These are phyloP conservation scores for Lachnellula hyalina DNA, from an alignment of 2,329 filamentous ascomycete species.

Conservation along the genomic window DNA sequence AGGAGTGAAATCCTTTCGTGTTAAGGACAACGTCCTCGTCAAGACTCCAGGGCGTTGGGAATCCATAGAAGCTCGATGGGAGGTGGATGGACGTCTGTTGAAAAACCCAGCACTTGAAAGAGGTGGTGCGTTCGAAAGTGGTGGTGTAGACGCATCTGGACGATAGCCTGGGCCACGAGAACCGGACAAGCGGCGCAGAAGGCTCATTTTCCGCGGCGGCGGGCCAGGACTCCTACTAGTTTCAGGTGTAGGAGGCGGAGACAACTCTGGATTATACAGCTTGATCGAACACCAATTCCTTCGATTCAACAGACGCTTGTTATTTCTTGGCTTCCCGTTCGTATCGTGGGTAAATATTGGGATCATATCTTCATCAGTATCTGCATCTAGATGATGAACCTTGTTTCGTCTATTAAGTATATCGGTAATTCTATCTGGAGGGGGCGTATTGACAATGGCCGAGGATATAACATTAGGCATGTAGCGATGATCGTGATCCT, in stretches of 20 bases:
- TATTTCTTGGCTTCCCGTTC: slow-evolving; percentile 84
- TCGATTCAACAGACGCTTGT: slow-evolving; percentile 80
- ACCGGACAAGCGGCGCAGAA: slow-evolving; percentile 29
- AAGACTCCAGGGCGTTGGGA: slow-evolving; percentile 37
- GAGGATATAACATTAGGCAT: slow-evolving; percentile 96
- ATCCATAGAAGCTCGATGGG: slow-evolving; percentile 34
- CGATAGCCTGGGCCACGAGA: slow-evolving; percentile 30
- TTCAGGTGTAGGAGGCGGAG: slow-evolving; percentile 64
- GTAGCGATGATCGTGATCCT: slow-evolving; percentile 90
- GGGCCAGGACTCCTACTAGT: slow-evolving; percentile 38
- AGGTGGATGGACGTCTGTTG: slow-evolving; percentile 41
- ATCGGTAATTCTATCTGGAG: slow-evolving; percentile 82
- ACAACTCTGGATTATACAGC: slow-evolving; percentile 72
- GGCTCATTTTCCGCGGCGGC: slow-evolving; percentile 19
- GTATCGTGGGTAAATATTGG: slow-evolving; percentile 87
- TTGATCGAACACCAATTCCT: slow-evolving; percentile 95
- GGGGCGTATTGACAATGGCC: slow-evolving; percentile 88
- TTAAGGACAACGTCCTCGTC: slow-evolving; percentile 57
- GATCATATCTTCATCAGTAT: slow-evolving; percentile 95
- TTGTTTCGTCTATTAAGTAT: slow-evolving; percentile 92
- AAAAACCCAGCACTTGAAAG: slow-evolving; percentile 24
- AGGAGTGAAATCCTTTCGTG: slow-evolving; percentile 44
- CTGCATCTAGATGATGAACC: slow-evolving; percentile 61
- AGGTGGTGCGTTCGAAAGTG: slow-evolving; percentile 22
- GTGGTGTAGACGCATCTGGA: slow-evolving; percentile 25